Evolutionary conservation across 768 basidiomycete species (phyloP), one percentile per base, ranked within the genome.

Genomic region (Termitomyces sp.): DNA sequence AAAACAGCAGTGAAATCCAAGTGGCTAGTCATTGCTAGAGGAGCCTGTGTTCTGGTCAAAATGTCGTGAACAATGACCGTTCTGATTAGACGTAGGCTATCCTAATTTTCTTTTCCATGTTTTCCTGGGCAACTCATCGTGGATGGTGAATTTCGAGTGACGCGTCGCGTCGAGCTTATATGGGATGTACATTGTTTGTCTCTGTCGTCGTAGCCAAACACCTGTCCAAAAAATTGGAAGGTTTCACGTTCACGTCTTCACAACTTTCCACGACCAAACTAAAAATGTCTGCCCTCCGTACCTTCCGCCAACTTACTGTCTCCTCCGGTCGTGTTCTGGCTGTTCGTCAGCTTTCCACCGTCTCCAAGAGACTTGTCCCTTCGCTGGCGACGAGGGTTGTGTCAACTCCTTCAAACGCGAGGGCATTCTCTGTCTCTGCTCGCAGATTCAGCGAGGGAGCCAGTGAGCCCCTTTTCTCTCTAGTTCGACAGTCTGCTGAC

Each of bases 211-310:
- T 25, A 37, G 32, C 52, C 56, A 60, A 60, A 35, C 45, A 61
- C 29, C 40, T 55, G 48, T 58, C 54, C 60, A 57, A 58, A 60
- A 61, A 51, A 44, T 57, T 57, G 47, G 50, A 42, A 44, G 27
- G 44, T 60, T 56, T 56, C 50, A 53, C 37, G 29, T 47, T 21
- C n/a, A 32, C 42, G 17, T 31, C 52, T 47, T 45, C 53, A 58
- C 38, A 34, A 14, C 34, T 16, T 31, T 44, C 38, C 31, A 27
- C 43, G 19, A 37, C 17, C 23, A 46, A n/a, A 27, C 31, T 66
- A 55, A 57, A 43, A 45, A 89, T 89, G 87, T 87, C 86, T 71
- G 76, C 82, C 53, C 61, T 84, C 49, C 84, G 85, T 69, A 72
- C 76, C 62, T 77, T 89, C 57, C 83, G 86, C 66, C 82, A 83